Evolutionary conservation across 2,329 filamentous ascomycete genomes (phyloP).

Genomic region (Colletotrichum godetiae): DNA sequence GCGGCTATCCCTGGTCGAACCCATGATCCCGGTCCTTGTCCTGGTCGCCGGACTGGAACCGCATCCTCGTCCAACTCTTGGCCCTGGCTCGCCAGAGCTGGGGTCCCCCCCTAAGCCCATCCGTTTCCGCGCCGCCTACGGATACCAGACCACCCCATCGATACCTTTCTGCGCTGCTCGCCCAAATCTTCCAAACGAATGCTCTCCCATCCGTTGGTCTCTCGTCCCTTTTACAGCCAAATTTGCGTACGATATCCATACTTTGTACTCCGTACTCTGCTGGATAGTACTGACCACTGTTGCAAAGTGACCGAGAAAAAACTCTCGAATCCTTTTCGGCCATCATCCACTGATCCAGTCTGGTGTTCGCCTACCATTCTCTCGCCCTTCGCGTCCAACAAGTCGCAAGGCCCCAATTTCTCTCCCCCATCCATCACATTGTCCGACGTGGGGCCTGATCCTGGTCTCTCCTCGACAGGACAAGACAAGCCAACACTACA

Average conservation of each 20-base stretch:
- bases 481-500: constrained; percentile 32
- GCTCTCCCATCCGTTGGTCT: not conserved
- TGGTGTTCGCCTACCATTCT: constrained; percentile 16
- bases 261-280: too few relatives aligned
- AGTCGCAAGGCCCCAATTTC: constrained; percentile 25
- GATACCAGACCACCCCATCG: not conserved
- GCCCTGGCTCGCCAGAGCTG: constrained; percentile 1
- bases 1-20: constrained; percentile 17
- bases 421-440: constrained; percentile 31
- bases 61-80: constrained; percentile 16
- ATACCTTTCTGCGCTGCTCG: not conserved
- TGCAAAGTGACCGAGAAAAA: not conserved
- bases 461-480: constrained; percentile 25
- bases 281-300: too few relatives aligned
- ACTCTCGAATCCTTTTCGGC: not conserved
- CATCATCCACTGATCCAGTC: not conserved
- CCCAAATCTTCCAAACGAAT: constrained; percentile 4
- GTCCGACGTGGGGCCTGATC: constrained; percentile 33
- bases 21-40: constrained; percentile 33
- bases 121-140: constrained; percentile 26
- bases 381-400: constrained; percentile 10
- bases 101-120: constrained; percentile 17
- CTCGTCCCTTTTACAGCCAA: not conserved
- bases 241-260: not conserved
- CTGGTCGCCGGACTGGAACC: not conserved